Evolutionary conservation across 257 asterid genomes (phyloP).

Genomic region (Ligustrum vulgare): DNA sequence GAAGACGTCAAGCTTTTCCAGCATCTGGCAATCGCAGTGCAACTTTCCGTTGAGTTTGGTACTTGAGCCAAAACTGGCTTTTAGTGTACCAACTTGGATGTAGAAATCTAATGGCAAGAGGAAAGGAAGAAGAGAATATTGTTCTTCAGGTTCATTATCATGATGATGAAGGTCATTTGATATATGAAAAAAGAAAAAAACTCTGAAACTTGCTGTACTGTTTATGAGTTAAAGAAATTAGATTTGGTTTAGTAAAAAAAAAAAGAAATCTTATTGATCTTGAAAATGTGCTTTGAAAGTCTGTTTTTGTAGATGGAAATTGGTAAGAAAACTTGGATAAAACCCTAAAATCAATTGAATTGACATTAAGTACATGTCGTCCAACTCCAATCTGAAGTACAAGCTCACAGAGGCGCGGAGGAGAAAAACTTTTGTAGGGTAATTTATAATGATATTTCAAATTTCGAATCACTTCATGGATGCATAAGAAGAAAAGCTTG

Average conservation of each 20-base stretch:
- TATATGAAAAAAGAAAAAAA: not conserved
- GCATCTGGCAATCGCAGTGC: conserved; percentile 91
- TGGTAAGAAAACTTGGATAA: not conserved
- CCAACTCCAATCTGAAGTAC: not conserved
- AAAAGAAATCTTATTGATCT: not conserved
- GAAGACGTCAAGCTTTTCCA: conserved; percentile 91
- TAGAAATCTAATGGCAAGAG: not conserved
- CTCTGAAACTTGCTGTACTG: not conserved
- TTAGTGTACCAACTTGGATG: not conserved
- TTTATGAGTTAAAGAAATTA: not conserved
- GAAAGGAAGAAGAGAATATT: not conserved
- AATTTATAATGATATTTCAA: too few species aligned
- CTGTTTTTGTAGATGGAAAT: not conserved
- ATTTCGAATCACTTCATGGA: too few species aligned
- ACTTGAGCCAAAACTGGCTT: not conserved
- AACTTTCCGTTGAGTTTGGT: conserved; percentile 53
- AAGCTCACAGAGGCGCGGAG: not conserved
- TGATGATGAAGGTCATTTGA: not conserved
- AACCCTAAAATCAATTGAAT: too few species aligned
- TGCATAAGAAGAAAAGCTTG: too few species aligned
- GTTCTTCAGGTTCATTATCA: not conserved
- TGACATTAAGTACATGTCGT: not conserved
- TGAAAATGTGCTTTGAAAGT: not conserved
- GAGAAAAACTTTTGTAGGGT: too few species aligned
- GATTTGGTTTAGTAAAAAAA: not conserved